These are phyloP conservation scores for Meyerozyma guilliermondii DNA, from an alignment of 1,139 yeast species.

Conservation along the genomic window DNA sequence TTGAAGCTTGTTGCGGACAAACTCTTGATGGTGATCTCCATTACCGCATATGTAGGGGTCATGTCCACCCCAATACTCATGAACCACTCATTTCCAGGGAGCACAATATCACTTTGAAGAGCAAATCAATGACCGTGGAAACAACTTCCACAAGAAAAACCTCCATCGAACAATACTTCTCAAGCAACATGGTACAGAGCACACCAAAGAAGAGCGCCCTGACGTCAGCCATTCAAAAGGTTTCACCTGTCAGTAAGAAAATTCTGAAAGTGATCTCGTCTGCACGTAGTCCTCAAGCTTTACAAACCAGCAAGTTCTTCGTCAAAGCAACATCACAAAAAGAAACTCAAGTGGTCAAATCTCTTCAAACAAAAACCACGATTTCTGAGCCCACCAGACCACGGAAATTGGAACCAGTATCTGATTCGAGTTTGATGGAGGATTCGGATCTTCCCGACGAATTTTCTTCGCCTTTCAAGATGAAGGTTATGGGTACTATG, in stretches of 20 bases:
- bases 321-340: slow-evolving; percentile 5
- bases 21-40: slow-evolving; percentile 46
- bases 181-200: neutral
- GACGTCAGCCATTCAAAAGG: neutral
- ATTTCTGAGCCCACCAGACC: neutral
- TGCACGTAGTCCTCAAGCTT: neutral
- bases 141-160: slow-evolving; percentile 1
- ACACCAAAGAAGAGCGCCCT: neutral
- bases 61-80: slow-evolving; percentile 61
- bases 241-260: neutral
- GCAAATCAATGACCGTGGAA: slow-evolving; percentile 17
- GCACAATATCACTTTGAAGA: slow-evolving; percentile 24
- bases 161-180: neutral
- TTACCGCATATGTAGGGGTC: slow-evolving; percentile 56
- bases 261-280: neutral
- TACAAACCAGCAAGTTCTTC: slow-evolving; percentile 13
- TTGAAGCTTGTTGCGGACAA: slow-evolving; percentile 63
- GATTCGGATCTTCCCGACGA: slow-evolving; percentile 36
- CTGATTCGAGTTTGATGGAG: slow-evolving; percentile 22
- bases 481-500: neutral
- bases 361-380: neutral
- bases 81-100: slow-evolving; percentile 43
- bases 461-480: slow-evolving; percentile 23
- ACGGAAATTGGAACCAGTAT: slow-evolving; percentile 4
- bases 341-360: neutral